A percentile compares a stretch with the other conserved stretches of the same genome.
Conservation (phyloP, 1,284 basidiomycete species). For the Leucoagaricus sp. region DNA sequence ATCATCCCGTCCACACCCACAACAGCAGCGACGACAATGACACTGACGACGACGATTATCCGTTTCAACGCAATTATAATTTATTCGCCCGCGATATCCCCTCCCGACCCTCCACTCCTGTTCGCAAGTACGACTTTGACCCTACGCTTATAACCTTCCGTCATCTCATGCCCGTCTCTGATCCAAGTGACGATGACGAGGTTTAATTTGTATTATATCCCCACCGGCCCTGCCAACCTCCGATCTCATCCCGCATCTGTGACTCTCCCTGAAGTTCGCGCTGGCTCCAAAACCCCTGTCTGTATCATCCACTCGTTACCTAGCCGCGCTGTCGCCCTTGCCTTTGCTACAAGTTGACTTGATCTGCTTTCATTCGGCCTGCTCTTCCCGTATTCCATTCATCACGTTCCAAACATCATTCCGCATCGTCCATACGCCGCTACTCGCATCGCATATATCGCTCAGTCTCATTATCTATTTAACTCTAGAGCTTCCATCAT, state of each 20-base stretch:
- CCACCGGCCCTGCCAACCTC: constrained; percentile 13
- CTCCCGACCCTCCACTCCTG: constrained; percentile 35
- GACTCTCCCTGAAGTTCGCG: background rate
- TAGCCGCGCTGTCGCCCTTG: constrained; percentile 5
- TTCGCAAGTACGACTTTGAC: constrained; percentile 38
- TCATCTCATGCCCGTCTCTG: constrained; percentile 58
- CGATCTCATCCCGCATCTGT: constrained; percentile 3
- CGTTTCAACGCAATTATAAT: constrained; percentile 16
- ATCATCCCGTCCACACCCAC: constrained; percentile 1
- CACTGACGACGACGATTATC: constrained; percentile 18
- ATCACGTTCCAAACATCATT: too few relatives aligned
- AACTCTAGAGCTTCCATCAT: constrained; percentile 1
- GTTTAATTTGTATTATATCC: constrained; percentile 31
- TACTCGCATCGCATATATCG: constrained; percentile 5
- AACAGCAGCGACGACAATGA: constrained; percentile 18
- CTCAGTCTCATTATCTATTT: constrained; percentile 6
- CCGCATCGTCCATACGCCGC: constrained; percentile 2
- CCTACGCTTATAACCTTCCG: constrained; percentile 53
- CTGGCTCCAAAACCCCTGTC: background rate
- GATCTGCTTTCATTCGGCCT: background rate
- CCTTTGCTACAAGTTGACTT: constrained; percentile 11
- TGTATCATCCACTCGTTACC: constrained; percentile 1
- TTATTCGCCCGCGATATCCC: constrained; percentile 28
- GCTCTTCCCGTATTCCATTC: background rate
- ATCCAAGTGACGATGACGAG: constrained; percentile 22